Evolutionary conservation across 257 asterid species (phyloP).

Genomic region (Nyctanthes arbortristis): DNA sequence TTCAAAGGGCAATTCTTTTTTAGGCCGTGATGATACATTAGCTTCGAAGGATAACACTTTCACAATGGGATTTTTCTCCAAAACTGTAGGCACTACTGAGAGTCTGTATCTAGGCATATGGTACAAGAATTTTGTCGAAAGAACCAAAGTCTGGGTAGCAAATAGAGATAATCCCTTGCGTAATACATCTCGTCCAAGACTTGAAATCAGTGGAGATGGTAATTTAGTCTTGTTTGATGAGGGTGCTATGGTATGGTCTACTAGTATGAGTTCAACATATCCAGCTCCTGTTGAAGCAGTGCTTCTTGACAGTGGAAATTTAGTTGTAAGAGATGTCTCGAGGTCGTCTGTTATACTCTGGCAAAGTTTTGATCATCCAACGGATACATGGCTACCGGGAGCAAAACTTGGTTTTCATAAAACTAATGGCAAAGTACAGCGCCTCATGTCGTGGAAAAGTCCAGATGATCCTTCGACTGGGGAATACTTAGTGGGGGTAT

Average conservation of each 20-base stretch:
- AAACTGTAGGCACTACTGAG: background rate
- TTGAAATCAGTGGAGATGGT: slow-evolving; percentile 24
- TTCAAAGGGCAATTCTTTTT: slow-evolving; percentile 26
- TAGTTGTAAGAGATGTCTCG: slow-evolving; percentile 29
- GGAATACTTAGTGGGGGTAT: slow-evolving; percentile 25
- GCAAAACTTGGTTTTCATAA: slow-evolving; percentile 32
- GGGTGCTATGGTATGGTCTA: slow-evolving; percentile 28
- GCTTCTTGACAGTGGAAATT: slow-evolving; percentile 27
- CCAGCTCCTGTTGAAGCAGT: slow-evolving; percentile 25
- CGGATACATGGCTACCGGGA: slow-evolving; percentile 46
- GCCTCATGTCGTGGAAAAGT: slow-evolving; percentile 39
- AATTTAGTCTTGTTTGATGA: slow-evolving; percentile 31
- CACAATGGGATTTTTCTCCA: slow-evolving; percentile 45
- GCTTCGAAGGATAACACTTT: slow-evolving; percentile 34
- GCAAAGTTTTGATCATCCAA: slow-evolving; percentile 44
- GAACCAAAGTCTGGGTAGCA: slow-evolving; percentile 38
- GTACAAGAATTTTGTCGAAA: slow-evolving; percentile 29
- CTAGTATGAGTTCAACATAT: slow-evolving; percentile 12
- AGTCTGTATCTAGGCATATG: slow-evolving; percentile 36
- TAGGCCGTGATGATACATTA: slow-evolving; percentile 30
- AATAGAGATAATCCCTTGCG: slow-evolving; percentile 30
- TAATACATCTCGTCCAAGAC: background rate
- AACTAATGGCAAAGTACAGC: slow-evolving; percentile 8
- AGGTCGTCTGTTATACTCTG: slow-evolving; percentile 21
- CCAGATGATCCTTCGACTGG: slow-evolving; percentile 46